A percentile compares a stretch with the other conserved stretches of the same genome.
Conservation (phyloP, 805 yeast species). For the Crinitomyces ghanaensis region DNA sequence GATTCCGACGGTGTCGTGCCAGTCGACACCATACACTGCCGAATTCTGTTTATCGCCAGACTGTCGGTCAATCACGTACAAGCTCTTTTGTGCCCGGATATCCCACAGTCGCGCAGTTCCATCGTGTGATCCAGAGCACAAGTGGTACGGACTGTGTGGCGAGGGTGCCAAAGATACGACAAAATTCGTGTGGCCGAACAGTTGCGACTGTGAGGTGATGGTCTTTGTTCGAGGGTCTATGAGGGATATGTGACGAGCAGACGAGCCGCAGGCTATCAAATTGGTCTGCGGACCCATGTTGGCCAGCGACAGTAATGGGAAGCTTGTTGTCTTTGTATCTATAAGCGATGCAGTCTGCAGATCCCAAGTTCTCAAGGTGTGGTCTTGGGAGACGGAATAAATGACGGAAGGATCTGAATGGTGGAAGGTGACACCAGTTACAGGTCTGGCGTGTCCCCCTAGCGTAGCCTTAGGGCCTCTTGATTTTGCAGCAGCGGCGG, state of each 20-base stretch:
- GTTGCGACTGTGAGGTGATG: slow-evolving; percentile 51
- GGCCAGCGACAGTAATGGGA: slow-evolving; percentile 65
- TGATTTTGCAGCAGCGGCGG: slow-evolving; percentile 55
- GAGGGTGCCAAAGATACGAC: slow-evolving; percentile 67
- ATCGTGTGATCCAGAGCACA: slow-evolving; percentile 90
- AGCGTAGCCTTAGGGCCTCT: slow-evolving; percentile 71
- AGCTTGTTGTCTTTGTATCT: slow-evolving; percentile 80
- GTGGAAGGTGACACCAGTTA: slow-evolving; percentile 74
- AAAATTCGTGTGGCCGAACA: slow-evolving; percentile 84
- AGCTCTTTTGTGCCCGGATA: slow-evolving; percentile 68
- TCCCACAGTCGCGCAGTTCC: slow-evolving; percentile 96
- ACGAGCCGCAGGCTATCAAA: slow-evolving; percentile 83
- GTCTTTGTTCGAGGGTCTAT: slow-evolving; percentile 75
- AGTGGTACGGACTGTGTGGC: slow-evolving; percentile 70
- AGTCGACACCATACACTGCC: slow-evolving; percentile 77
- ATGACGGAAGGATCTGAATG: slow-evolving; percentile 64
- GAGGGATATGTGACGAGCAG: slow-evolving; percentile 92
- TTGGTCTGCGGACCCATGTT: slow-evolving; percentile 51
- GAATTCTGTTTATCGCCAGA: slow-evolving; percentile 32
- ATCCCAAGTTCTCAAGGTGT: slow-evolving; percentile 94
- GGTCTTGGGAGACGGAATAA: slow-evolving; percentile 93
- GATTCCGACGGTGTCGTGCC: slow-evolving; percentile 73
- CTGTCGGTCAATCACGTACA: slow-evolving; percentile 76
- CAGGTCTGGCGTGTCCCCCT: slow-evolving; percentile 79
- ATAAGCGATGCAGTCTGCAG: slow-evolving; percentile 73